phyloP scores from a whole-genome alignment of 257 asterid genomes.

The Mentha longifolia region DNA sequence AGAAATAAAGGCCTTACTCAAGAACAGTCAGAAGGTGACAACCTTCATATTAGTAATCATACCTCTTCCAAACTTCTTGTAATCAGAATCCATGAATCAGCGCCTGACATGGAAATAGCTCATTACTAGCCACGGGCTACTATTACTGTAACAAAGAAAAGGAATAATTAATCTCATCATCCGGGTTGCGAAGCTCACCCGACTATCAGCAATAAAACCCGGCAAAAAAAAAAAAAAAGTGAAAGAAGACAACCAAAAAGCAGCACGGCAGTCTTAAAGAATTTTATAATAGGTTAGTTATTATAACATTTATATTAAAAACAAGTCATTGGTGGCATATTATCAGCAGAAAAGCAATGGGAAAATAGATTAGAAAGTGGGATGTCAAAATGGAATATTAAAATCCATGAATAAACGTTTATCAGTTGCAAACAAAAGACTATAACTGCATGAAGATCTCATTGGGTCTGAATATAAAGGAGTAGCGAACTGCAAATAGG shows the following conservation, averaged over 20 bases:
- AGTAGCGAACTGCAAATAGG: slow-evolving; percentile 8
- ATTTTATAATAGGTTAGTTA: not conserved
- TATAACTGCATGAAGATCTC: slow-evolving; percentile 21
- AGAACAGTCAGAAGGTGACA: slow-evolving; percentile 24
- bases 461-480: slow-evolving; percentile 8
- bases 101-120: slow-evolving; percentile 44
- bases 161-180: slow-evolving; percentile 12
- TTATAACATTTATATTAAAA: not conserved
- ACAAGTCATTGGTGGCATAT: slow-evolving; percentile 6
- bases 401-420: no score
- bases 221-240: slow-evolving; percentile 22
- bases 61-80: slow-evolving; percentile 97
- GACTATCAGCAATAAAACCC: slow-evolving; percentile 16
- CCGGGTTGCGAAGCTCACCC: slow-evolving; percentile 6
- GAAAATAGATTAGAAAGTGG: not conserved
- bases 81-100: slow-evolving; percentile 88
- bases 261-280: not conserved
- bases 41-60: slow-evolving; percentile 27
- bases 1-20: slow-evolving; percentile 18
- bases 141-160: slow-evolving; percentile 36
- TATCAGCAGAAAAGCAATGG: slow-evolving; percentile 23
- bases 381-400: no score
- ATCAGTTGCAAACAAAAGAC: no score
- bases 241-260: not conserved
- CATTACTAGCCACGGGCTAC: slow-evolving; percentile 51